phyloP scores from a whole-genome alignment of 1,139 yeast genomes.

The Zygosaccharomyces pseudobailii region DNA sequence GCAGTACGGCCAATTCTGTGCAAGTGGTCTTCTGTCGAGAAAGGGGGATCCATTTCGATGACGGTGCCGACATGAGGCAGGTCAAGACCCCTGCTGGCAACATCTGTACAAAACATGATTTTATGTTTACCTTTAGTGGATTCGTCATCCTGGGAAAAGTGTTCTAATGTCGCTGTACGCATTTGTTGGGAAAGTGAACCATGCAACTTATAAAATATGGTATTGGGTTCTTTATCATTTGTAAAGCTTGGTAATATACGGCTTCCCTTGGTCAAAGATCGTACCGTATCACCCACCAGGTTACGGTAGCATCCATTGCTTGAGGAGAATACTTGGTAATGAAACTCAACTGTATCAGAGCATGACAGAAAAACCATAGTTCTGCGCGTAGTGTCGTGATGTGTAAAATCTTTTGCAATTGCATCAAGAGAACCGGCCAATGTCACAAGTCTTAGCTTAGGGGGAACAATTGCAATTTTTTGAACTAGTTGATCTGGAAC shows the following conservation, averaged over 20 bases:
- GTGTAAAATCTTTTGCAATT: constrained; percentile 34
- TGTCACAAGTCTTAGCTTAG: constrained; percentile 81
- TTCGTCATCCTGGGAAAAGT: constrained; percentile 45
- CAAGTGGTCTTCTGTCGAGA: constrained; percentile 63
- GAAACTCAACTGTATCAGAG: constrained; percentile 92
- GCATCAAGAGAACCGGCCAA: constrained; percentile 60
- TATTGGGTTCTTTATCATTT: constrained; percentile 36
- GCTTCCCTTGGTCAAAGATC: constrained; percentile 29
- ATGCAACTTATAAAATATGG: constrained; percentile 72
- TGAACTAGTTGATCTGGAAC: constrained; percentile 93
- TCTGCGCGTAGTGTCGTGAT: constrained; percentile 37
- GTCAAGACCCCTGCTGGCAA: constrained; percentile 70
- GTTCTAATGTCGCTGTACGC: constrained; percentile 70
- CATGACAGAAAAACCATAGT: constrained; percentile 88
- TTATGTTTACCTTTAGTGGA: constrained; percentile 45
- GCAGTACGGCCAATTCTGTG: constrained; percentile 75
- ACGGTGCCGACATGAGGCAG: constrained; percentile 61
- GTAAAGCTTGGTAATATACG: constrained; percentile 30
- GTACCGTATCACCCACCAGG: constrained; percentile 45
- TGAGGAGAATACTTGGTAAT: constrained; percentile 63
- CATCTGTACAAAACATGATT: constrained; percentile 77
- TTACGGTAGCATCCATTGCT: constrained; percentile 23
- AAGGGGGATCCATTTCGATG: constrained; percentile 66
- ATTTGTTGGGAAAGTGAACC: constrained; percentile 84
- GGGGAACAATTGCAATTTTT: constrained; percentile 76